Evolutionary conservation across 2,329 filamentous ascomycete species (phyloP), one percentile per base, ranked within the genome.

Genomic region (Magnaporthiopsis rhizophila): DNA sequence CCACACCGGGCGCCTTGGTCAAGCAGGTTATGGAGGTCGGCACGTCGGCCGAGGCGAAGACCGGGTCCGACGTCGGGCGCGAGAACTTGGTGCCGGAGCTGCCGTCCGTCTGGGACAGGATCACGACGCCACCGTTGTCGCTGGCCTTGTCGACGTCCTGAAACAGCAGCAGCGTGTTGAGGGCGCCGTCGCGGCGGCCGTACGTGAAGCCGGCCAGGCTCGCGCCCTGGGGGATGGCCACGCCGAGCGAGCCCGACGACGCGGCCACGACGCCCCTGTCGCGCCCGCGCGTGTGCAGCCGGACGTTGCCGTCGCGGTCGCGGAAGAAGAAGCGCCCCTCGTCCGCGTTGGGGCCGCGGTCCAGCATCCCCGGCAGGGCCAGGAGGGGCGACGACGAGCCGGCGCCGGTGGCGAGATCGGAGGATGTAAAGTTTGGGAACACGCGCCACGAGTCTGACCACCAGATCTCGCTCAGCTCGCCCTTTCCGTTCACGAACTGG

Each of bases 131-230:
- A 3, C 58, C 58, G 58, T 59, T 59, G 15, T 9, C 13, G 36
- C 3, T 32, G 58, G 58, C 58, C 18, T 67, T 66, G 34, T 50
- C 58, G 28, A 61, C 64, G 59, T 71, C 70, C 59, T 71, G 69
- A 13, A 69, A 71, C 13, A 69, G 56, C 24, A 71, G 64, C 62
- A 67, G 68, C 3, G 67, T 70, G 63, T 70, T 69, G 13, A 69
- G 66, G 11, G 11, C 6, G 24, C 24, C 24, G 11, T 13, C 58
- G 28, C 58, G 7, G 11, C 69, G 66, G n/a, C 61, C 66, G 12
- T 67, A 64, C 9, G 68, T 64, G 26, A 70, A 65, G 21, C 66
- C 69, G 28, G 65, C 67, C 60, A 70, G 67, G 8, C 69, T 50
- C 6, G 69, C 69, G 24, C 66, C 65, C 3, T 64, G 58, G 13